Evolutionary conservation across 2,329 filamentous ascomycete species (phyloP), one percentile per base, ranked within the genome.

Genomic region (Myriosclerotinia duriaeana): DNA sequence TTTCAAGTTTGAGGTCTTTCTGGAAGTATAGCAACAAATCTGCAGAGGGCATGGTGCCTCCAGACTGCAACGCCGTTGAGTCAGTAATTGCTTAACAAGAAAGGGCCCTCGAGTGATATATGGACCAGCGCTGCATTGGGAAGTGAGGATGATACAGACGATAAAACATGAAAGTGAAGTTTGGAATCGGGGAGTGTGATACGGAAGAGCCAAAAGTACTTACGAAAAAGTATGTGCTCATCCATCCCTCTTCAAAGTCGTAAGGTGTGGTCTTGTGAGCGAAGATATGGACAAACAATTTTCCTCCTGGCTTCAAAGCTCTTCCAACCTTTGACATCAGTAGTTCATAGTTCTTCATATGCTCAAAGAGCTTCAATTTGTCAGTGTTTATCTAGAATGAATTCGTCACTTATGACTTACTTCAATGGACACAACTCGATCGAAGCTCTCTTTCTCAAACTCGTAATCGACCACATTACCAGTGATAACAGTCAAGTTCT

Each of bases 331-430:
- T 91, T 53, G 82, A 81, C 78, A 91, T 84, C 34, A 91, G 82
- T 15, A 86, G 78, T 69, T 88, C 83, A 76, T 91, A 90, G 76
- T 91, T 91, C 76, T 91, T 91, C 88, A 91, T 90, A 76, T 91
- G 89, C 75, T 91, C 88, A 73, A 91, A 90, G 15, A 91, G 80
- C 81, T 90, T 63, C n/a, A 26, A 36, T 30, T 7, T 12, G 53
- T 72, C n/a, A 72, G 64, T 42, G 9, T 52, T 12, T 52, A 9
- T 15, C 46, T 46, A 17, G n/a, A 22, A 26, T 50, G 52, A 4
- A 53, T 59, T 42, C 6, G 22, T 17, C 64, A 58, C n/a, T 61
- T 42, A 69, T 56, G 40, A 68, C 65, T 64, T 69, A 80, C 81
- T 77, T 85, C 89, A 69, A 91, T 88, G 9, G 85, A 87, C 20